These are phyloP conservation scores for Candida caryicola DNA, from an alignment of 805 yeast genomes.

Conservation along the genomic window DNA sequence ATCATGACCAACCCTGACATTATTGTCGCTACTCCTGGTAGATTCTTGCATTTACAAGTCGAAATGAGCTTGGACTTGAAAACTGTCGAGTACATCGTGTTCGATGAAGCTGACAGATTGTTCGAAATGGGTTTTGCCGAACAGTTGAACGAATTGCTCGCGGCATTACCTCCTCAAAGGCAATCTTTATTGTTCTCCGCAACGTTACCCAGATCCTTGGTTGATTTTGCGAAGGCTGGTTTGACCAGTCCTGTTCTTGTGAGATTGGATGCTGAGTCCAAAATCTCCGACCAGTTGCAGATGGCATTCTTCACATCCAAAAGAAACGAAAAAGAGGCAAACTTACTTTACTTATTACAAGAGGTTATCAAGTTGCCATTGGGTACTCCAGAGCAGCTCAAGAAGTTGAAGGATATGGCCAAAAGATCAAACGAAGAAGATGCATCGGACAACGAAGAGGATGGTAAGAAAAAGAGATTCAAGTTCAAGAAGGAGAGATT, in stretches of 20 bases:
- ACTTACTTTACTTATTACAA: slow-evolving; percentile 69
- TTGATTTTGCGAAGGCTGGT: slow-evolving; percentile 97
- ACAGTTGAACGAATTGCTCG: slow-evolving; percentile 84
- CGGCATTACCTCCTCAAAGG: slow-evolving; percentile 74
- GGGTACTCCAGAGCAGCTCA: slow-evolving; percentile 67
- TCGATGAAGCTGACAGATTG: slow-evolving; percentile 96
- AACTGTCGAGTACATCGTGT: slow-evolving; percentile 84
- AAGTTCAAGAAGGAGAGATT: slow-evolving; percentile 52
- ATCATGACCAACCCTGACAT: slow-evolving; percentile 96
- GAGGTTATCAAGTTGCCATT: slow-evolving; percentile 81
- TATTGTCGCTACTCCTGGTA: slow-evolving; percentile 94
- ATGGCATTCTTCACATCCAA: slow-evolving; percentile 84
- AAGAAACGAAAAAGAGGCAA: slow-evolving; percentile 86
- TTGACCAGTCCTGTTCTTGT: slow-evolving; percentile 88
- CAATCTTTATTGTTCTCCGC: slow-evolving; percentile 93
- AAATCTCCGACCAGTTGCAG: slow-evolving; percentile 85
- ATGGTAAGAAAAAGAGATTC: slow-evolving; percentile 31
- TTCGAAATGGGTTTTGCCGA: slow-evolving; percentile 96
- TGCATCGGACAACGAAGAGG: slow-evolving; percentile 47
- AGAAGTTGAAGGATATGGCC: slow-evolving; percentile 48
- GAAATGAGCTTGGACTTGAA: slow-evolving; percentile 89
- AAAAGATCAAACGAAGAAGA: slow-evolving; percentile 52
- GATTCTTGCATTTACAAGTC: slow-evolving; percentile 91
- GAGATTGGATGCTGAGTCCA: slow-evolving; percentile 88
- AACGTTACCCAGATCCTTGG: slow-evolving; percentile 86